phyloP scores from a whole-genome alignment of 768 basidiomycete genomes.

The Pulveroboletus sp. region DNA sequence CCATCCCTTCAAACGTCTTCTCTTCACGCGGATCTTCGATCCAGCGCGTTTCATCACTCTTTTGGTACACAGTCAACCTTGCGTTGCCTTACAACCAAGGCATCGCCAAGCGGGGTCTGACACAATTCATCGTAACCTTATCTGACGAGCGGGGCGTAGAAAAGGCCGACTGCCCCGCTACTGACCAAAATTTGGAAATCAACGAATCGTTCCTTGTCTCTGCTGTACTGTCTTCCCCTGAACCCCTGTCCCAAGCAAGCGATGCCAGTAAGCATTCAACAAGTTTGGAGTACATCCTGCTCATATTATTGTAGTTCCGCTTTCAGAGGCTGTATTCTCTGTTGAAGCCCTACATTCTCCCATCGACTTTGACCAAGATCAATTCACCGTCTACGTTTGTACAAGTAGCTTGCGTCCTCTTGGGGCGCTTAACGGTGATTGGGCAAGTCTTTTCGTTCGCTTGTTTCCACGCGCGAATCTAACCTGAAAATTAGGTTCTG shows the following conservation, averaged over 20 bases:
- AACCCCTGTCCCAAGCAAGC: constrained; percentile 7
- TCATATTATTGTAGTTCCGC: neutral
- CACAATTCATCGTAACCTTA: constrained; percentile 51
- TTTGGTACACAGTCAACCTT: constrained; percentile 54
- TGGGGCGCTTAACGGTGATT: constrained; percentile 72
- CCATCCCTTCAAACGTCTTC: constrained; percentile 20
- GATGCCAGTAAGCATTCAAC: constrained; percentile 6
- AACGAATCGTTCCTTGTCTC: constrained; percentile 68
- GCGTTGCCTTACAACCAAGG: constrained; percentile 77
- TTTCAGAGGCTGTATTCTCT: constrained; percentile 22
- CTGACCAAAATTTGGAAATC: constrained; percentile 58
- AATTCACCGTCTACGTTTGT: constrained; percentile 58
- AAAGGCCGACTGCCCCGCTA: constrained; percentile 9
- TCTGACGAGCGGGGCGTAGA: constrained; percentile 16
- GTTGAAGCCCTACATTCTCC: constrained; percentile 33
- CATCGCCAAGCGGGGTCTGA: constrained; percentile 42
- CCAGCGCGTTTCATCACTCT: constrained; percentile 13
- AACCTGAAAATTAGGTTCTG: constrained; percentile 44
- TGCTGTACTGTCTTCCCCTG: constrained; percentile 35
- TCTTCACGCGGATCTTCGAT: constrained; percentile 15
- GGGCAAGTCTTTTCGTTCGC: constrained; percentile 47
- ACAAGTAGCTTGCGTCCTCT: constrained; percentile 63
- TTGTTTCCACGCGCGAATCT: neutral
- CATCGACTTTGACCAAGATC: constrained; percentile 39
- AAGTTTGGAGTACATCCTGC: neutral